phyloP scores from a whole-genome alignment of 1,284 basidiomycete species.

The Ganoderma boninense region DNA sequence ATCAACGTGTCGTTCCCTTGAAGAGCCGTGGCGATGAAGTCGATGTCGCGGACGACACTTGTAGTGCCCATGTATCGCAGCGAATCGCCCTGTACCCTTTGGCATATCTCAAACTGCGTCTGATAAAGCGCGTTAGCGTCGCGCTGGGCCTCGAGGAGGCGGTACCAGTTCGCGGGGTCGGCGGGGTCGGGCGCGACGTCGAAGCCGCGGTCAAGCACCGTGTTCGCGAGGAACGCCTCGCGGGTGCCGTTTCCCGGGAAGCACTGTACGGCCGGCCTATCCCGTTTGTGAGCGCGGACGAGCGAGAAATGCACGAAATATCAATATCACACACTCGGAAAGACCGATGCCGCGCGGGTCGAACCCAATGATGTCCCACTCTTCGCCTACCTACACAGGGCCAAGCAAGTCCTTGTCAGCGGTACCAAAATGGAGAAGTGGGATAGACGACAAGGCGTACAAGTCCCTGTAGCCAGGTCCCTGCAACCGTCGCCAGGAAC shows the following conservation, averaged over 20 bases:
- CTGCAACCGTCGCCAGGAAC: constrained; percentile 20
- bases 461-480: constrained; percentile 25
- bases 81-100: constrained; percentile 48
- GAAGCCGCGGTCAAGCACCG: constrained; percentile 47
- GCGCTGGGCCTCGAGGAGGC: constrained; percentile 45
- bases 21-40: constrained; percentile 47
- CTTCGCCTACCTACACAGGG: constrained; percentile 38
- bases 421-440: too few species aligned
- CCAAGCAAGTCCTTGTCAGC: not conserved
- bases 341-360: constrained; percentile 52
- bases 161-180: constrained; percentile 37
- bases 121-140: constrained; percentile 46
- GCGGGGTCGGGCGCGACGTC: constrained; percentile 43
- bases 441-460: constrained; percentile 12
- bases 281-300: not conserved
- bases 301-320: not conserved
- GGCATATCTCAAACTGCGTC: constrained; percentile 47
- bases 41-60: constrained; percentile 52
- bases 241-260: constrained; percentile 40
- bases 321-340: constrained; percentile 37
- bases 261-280: constrained; percentile 46
- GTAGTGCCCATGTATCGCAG: constrained; percentile 54
- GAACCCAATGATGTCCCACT: constrained; percentile 51
- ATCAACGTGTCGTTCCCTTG: constrained; percentile 51
- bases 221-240: constrained; percentile 46